Evolutionary conservation across 768 basidiomycete genomes (phyloP), one percentile per base, ranked within the genome.

Genomic region (Russula sp.): DNA sequence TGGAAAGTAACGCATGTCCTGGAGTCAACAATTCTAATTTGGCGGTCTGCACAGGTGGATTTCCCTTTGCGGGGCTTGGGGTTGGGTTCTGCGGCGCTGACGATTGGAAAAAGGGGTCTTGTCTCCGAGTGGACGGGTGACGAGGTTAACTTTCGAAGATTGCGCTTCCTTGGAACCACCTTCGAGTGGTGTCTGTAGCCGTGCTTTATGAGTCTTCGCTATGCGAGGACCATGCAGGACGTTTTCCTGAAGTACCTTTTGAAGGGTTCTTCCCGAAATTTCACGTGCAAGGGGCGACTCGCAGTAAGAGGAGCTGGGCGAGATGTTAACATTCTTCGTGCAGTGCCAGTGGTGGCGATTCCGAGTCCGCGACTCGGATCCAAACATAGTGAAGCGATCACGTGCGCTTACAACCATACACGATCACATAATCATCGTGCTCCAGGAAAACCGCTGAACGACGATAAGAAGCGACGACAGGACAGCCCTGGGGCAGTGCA

Each of bases 41-140:
- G n/a, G n/a, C n/a, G n/a, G n/a, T n/a, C n/a, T n/a, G n/a, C n/a
- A n/a, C n/a, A n/a, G n/a, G n/a, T n/a, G n/a, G n/a, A n/a, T 27
- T 27, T 27, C 22, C 22, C 22, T 27, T 27, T 27, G 22, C 22
- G 22, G 22, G 22, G 22, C 22, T 2, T 27, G 22, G 22, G 2
- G 22, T 27, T 27, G 22, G 22, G 22, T 27, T 2, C 22, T 27
- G 22, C 75, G 77, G 27, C 74, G 78, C 57, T 76, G 75, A 63
- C 87, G 84, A 70, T 90, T 91, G 3, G 84, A 83, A 67, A 86
- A 85, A 1, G 89, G 89, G 1, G 89, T 91, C 73, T 88, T 90
- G 75, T 91, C 88, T 31, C 78, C 78, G 9, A 91, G 76, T 2
- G 87, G 85, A 14, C 83, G 81, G 6, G 72, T 69, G 35, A 65